Evolutionary conservation across 139 green algal genomes (phyloP).

Genomic region (Zygnema circumcarinatum): DNA sequence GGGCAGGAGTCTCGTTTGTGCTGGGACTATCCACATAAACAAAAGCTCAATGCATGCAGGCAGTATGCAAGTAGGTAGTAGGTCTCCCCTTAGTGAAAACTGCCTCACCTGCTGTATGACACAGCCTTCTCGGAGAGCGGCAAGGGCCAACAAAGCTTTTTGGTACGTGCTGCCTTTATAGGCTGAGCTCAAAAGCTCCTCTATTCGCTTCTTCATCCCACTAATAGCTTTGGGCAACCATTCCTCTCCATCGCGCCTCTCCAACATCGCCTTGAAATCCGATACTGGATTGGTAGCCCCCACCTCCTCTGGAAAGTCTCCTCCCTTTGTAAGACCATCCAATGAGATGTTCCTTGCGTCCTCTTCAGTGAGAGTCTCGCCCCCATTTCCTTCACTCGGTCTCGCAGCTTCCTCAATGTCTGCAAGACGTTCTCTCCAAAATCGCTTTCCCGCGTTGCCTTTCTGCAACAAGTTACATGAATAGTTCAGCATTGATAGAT

Average conservation of each 20-base stretch:
- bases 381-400: background rate
- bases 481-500: background rate
- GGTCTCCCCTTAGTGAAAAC: background rate
- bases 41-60: background rate
- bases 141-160: background rate
- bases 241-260: background rate
- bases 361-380: background rate
- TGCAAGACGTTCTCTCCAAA: conserved; percentile 6
- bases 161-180: conserved; percentile 26
- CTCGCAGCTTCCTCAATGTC: background rate
- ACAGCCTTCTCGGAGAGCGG: conserved; percentile 24
- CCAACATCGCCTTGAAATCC: conserved; percentile 29
- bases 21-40: background rate
- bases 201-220: conserved; percentile 24
- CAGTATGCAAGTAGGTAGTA: background rate
- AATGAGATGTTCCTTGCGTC: background rate
- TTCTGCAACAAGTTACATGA: conserved; percentile 22
- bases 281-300: background rate
- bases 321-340: background rate
- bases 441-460: background rate
- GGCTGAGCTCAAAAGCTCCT: background rate
- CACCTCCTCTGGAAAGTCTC: background rate
- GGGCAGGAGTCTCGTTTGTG: background rate
- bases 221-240: conserved; percentile 13
- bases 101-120: conserved; percentile 24